Base-by-base conservation (phyloP, 345 rosid species). In the Citrus unshiu region DNA sequence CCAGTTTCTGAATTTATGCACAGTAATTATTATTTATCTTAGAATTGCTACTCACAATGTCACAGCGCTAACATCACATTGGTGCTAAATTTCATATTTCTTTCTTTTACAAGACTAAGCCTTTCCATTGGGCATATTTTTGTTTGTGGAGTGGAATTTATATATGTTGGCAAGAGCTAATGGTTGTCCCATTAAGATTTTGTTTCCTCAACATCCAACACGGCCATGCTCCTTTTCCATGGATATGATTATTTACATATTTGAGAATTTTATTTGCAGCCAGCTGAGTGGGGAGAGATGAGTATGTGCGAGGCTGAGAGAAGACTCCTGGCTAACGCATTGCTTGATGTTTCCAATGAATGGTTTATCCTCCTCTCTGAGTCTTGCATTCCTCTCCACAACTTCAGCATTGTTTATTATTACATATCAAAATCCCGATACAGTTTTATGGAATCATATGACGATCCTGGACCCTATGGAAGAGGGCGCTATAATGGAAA, bases 231-330 rank as follows among this genome's bases (percentile, higher is more conserved):
- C 6, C 16, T 71, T 71, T 37, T 51, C 4, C 49, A 67, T 22
- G 16, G 51, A 37, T 67, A 9, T 3, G 43, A 71, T 25, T 60
- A n/a, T 74, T 71, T 25, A 29, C 16, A 57, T 29, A 25, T 60
- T 46, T 34, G 30, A 74, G 54, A 10, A n/a, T 25, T 21, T 22
- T 25, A 18, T 63, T 78, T 79, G 80, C 87, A 92, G 98, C 83
- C 81, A 65, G 98, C 89, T 68, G 89, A 86, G 73, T 94, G 99
- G 99, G 99, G 99, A 82, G 86, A 67, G 85, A 93, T 91, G 97
- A 96, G 97, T 62, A 93, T 93, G 98, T 88, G 93, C 54, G 98
- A 96, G 49, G 98, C 97, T 24, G 98, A 96, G 85, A 91, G 95
- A 79, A 90, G 99, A 64, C 97, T 96, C 66, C 57, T 93, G 4